These are phyloP conservation scores for Candida silvicultrix DNA, from an alignment of 805 yeast genomes.

Conservation along the genomic window DNA sequence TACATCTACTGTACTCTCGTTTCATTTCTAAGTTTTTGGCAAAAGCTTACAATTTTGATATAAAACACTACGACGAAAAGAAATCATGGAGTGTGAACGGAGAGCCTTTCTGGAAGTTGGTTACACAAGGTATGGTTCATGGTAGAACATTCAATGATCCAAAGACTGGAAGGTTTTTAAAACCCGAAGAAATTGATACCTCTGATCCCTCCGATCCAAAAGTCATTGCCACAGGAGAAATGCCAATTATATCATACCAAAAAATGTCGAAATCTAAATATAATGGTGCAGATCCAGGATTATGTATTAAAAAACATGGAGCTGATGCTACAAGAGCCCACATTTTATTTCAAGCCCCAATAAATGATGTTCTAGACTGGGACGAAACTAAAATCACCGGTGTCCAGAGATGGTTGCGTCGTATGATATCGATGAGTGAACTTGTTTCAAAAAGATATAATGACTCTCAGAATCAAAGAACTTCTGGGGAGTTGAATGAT, in stretches of 20 bases:
- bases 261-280: constrained; percentile 96
- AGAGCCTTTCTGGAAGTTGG: constrained; percentile 76
- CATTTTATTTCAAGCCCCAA: constrained; percentile 86
- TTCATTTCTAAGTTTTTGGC: constrained; percentile 78
- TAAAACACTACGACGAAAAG: neutral
- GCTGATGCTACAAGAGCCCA: constrained; percentile 95
- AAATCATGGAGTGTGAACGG: constrained; percentile 30
- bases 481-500: constrained; percentile 19
- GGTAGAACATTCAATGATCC: constrained; percentile 81
- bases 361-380: constrained; percentile 80
- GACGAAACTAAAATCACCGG: constrained; percentile 85
- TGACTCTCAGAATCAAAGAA: neutral
- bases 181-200: constrained; percentile 64
- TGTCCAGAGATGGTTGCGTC: constrained; percentile 76
- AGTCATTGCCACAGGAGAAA: constrained; percentile 41
- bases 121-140: constrained; percentile 98
- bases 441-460: constrained; percentile 8
- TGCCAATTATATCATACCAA: constrained; percentile 60
- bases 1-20: constrained; percentile 82
- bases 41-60: constrained; percentile 67
- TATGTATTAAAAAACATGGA: constrained; percentile 71
- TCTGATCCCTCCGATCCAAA: constrained; percentile 34
- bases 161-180: constrained; percentile 63
- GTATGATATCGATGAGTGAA: constrained; percentile 33
- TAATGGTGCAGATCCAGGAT: constrained; percentile 88